phyloP scores from a whole-genome alignment of 2,329 filamentous ascomycete genomes.

The Pseudogymnoascus verrucosus region DNA sequence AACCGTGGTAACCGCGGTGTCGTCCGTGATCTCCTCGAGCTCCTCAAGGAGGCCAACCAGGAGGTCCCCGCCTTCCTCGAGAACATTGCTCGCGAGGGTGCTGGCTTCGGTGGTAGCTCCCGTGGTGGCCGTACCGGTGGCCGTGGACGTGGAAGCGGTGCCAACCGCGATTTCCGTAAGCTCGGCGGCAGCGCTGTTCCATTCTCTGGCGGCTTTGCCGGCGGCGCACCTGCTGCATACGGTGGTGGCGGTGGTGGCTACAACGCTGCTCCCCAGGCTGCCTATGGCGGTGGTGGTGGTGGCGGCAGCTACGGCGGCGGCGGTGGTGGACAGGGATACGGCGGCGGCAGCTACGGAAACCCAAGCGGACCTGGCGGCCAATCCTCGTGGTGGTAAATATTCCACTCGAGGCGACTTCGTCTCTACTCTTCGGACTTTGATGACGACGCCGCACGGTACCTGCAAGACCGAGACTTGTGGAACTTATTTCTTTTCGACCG shows the following conservation, averaged over 20 bases:
- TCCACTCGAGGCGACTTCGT: slow-evolving; percentile 16
- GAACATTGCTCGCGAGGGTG: slow-evolving; percentile 91
- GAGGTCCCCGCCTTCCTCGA: slow-evolving; percentile 91
- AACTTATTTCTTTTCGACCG: slow-evolving; percentile 2
- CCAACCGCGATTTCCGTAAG: slow-evolving; percentile 88
- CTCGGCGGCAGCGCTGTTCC: slow-evolving; percentile 43
- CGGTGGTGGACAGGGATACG: slow-evolving; percentile 27
- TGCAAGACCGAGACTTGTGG: slow-evolving; percentile 5
- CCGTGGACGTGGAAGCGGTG: slow-evolving; percentile 59
- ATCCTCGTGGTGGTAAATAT: slow-evolving; percentile 48
- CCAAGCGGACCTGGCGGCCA: slow-evolving; percentile 43
- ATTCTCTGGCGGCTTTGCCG: slow-evolving; percentile 31
- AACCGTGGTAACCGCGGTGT: slow-evolving; percentile 99
- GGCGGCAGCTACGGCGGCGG: slow-evolving; percentile 33
- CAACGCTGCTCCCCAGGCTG: slow-evolving; percentile 32
- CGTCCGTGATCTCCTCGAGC: slow-evolving; percentile 91
- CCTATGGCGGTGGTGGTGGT: slow-evolving; percentile 34
- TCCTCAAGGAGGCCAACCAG: slow-evolving; percentile 97
- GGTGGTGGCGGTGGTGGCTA: slow-evolving; percentile 39
- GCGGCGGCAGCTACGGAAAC: slow-evolving; percentile 46
- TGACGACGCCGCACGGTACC: neutral
- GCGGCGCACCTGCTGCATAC: slow-evolving; percentile 23
- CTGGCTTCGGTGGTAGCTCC: slow-evolving; percentile 65
- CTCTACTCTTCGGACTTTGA: slow-evolving; percentile 12
- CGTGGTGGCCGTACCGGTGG: slow-evolving; percentile 59